Conservation (phyloP, 2,329 filamentous ascomycete species). For the Nothomitra cinnamomea region DNA sequence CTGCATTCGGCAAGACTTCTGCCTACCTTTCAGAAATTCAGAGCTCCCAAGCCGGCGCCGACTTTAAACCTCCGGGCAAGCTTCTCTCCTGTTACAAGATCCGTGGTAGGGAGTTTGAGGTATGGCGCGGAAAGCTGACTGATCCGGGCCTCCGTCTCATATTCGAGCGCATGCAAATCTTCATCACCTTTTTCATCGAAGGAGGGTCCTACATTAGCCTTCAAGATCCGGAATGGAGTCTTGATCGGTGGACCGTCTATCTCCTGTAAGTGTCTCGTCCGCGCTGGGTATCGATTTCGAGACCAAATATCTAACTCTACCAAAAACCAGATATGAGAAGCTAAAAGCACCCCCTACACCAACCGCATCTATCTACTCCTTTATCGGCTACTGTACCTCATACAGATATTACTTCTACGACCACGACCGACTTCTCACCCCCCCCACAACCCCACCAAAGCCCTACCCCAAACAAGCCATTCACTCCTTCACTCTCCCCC, state of each 20-base stretch:
- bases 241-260: constrained; percentile 82
- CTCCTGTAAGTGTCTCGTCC: constrained; percentile 41
- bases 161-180: constrained; percentile 64
- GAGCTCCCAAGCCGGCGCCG: constrained; percentile 22
- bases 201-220: constrained; percentile 64
- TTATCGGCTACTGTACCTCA: constrained; percentile 79
- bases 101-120: constrained; percentile 52
- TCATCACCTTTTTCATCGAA: constrained; percentile 80
- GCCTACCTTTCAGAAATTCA: constrained; percentile 45
- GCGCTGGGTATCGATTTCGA: constrained; percentile 13
- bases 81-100: constrained; percentile 46
- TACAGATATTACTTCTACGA: constrained; percentile 66
- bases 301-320: constrained; percentile 12
- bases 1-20: constrained; percentile 45
- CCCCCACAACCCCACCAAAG: constrained; percentile 27
- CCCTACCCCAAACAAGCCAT: constrained; percentile 17
- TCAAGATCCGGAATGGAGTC: constrained; percentile 53
- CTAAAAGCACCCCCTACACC: constrained; percentile 22
- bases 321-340: constrained; percentile 35
- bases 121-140: constrained; percentile 64
- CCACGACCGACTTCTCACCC: constrained; percentile 21
- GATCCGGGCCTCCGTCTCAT: constrained; percentile 54
- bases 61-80: constrained; percentile 59
- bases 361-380: constrained; percentile 47
- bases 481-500: constrained; percentile 26